Conservation (phyloP, 768 basidiomycete species). For the Termitomyces sp. region DNA sequence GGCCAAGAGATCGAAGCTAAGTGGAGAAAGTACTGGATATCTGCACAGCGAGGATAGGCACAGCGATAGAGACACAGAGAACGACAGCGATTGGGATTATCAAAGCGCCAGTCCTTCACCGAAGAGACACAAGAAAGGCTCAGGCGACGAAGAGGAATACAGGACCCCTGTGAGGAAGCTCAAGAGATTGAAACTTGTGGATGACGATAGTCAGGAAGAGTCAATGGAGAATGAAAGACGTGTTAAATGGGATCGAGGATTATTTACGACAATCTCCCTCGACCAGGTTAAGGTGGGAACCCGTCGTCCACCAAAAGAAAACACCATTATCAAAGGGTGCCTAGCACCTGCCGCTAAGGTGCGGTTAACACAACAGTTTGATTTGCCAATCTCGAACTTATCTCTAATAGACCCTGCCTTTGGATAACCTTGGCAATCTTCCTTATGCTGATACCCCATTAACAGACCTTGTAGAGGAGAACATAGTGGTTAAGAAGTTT, state of each 20-base stretch:
- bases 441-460: conserved; percentile 50
- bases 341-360: conserved; percentile 67
- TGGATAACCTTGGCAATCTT: conserved; percentile 74
- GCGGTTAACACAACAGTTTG: conserved; percentile 7
- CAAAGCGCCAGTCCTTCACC: conserved; percentile 13
- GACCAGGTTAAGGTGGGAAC: conserved; percentile 56
- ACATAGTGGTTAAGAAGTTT: conserved; percentile 69
- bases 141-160: conserved; percentile 82
- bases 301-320: conserved; percentile 35
- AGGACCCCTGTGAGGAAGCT: conserved; percentile 47
- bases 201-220: conserved; percentile 25
- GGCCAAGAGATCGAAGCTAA: conserved; percentile 47
- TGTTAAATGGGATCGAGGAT: conserved; percentile 75
- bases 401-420: conserved; percentile 40
- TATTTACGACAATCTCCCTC: conserved; percentile 55
- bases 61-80: conserved; percentile 20
- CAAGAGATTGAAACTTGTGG: conserved; percentile 33
- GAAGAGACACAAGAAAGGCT: conserved; percentile 49
- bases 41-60: conserved; percentile 22
- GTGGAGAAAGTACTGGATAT: conserved; percentile 22
- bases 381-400: background rate
- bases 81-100: conserved; percentile 19
- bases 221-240: conserved; percentile 37
- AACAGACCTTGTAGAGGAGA: conserved; percentile 54
- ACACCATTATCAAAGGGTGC: conserved; percentile 51